Percentiles rank a stretch among this genome's conserved stretches.
These are phyloP conservation scores for Eutrema heterophyllum DNA, from an alignment of 345 rosid species.

Conservation along the genomic window DNA sequence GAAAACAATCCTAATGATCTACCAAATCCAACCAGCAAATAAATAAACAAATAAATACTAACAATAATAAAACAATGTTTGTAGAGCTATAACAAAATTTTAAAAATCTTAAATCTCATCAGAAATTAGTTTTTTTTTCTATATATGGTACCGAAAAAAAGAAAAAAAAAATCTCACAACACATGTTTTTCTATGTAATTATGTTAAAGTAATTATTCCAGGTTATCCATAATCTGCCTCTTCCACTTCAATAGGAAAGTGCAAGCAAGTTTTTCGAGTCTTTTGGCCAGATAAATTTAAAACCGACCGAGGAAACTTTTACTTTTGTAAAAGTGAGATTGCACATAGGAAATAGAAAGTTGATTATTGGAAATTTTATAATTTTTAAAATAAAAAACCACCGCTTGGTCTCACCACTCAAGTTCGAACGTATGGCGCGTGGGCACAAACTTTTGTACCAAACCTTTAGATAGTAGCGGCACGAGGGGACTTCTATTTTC, in stretches of 20 bases:
- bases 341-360: slow-evolving; percentile 17
- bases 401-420: slow-evolving; percentile 64
- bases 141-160: no score
- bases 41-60: no score
- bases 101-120: no score
- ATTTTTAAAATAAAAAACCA: slow-evolving; percentile 32
- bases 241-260: slow-evolving; percentile 12
- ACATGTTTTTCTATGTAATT: background rate
- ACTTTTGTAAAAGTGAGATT: slow-evolving; percentile 20
- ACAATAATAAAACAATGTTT: no score
- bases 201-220: background rate
- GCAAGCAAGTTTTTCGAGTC: slow-evolving; percentile 1
- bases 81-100: no score
- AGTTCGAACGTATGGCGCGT: slow-evolving; percentile 49
- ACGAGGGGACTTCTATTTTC: slow-evolving; percentile 35
- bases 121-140: no score
- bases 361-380: slow-evolving; percentile 27
- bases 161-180: background rate
- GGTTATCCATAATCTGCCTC: background rate
- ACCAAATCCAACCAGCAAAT: no score
- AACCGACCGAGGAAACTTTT: slow-evolving; percentile 21
- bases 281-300: slow-evolving; percentile 1
- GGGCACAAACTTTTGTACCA: slow-evolving; percentile 73
- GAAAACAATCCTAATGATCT: no score
- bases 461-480: slow-evolving; percentile 56